Evolutionary conservation across 495 filamentous ascomycete species (phyloP).

Genomic region (Aspergillus steynii): DNA sequence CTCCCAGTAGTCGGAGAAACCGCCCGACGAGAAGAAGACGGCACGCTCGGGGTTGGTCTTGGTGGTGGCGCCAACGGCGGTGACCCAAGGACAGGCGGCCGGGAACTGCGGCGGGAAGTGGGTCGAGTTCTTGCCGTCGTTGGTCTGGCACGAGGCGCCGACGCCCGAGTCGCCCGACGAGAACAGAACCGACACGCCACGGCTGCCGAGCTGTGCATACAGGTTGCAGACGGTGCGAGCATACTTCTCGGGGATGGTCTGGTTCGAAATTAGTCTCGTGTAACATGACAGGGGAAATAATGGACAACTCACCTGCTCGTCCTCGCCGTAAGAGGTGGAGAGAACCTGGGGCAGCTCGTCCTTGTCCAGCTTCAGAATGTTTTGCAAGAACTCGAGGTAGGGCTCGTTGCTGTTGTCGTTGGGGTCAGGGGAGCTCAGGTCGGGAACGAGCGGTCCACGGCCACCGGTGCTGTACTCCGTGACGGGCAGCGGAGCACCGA

Average conservation of each 20-base stretch:
- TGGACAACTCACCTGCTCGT: constrained; percentile 54
- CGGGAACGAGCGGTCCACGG: constrained; percentile 60
- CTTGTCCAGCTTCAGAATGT: constrained; percentile 51
- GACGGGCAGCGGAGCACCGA: constrained; percentile 60
- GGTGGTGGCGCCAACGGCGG: constrained; percentile 67
- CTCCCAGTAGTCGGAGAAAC: constrained; percentile 67
- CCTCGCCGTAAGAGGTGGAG: constrained; percentile 78
- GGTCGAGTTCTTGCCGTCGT: constrained; percentile 65
- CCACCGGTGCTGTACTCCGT: constrained; percentile 69
- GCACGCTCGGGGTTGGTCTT: constrained; percentile 58
- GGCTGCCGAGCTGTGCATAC: constrained; percentile 68
- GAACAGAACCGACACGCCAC: constrained; percentile 73
- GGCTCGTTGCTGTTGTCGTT: constrained; percentile 69
- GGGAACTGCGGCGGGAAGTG: constrained; percentile 73
- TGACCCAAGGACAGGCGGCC: constrained; percentile 71
- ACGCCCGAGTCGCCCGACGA: constrained; percentile 73
- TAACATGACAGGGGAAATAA: background rate
- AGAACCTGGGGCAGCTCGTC: constrained; percentile 69
- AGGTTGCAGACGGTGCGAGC: constrained; percentile 69
- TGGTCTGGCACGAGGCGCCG: constrained; percentile 63
- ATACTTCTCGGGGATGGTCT: constrained; percentile 69
- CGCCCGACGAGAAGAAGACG: constrained; percentile 58
- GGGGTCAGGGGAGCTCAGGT: constrained; percentile 55
- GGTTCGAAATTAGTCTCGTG: constrained; percentile 5
- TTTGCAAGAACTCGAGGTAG: constrained; percentile 69